These are phyloP conservation scores for Sporothrix brunneoviolacea DNA, from an alignment of 2,329 filamentous ascomycete species.

Conservation along the genomic window DNA sequence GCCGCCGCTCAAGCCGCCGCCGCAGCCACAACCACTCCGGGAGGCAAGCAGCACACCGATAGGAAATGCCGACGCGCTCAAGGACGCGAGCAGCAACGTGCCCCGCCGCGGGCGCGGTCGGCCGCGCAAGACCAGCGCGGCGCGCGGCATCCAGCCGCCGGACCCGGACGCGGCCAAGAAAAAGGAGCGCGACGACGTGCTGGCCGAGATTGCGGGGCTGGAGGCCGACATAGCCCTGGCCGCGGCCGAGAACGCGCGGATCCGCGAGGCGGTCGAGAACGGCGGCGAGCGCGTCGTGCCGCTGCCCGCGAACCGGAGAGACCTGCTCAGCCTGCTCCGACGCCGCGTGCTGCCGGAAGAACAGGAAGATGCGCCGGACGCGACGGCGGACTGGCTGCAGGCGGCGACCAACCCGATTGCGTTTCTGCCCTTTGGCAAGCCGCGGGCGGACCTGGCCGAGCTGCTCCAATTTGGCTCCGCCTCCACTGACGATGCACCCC, in stretches of 20 bases:
- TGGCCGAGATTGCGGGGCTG: constrained; percentile 49
- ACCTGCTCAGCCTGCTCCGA: constrained; percentile 35
- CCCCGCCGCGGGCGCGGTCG: background rate
- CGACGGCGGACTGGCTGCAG: constrained; percentile 38
- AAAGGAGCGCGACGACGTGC: constrained; percentile 44
- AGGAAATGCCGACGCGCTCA: background rate
- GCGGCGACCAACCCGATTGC: constrained; percentile 44
- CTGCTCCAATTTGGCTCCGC: constrained; percentile 18
- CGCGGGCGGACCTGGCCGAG: constrained; percentile 22
- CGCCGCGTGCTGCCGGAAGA: constrained; percentile 33
- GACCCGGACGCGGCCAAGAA: constrained; percentile 44
- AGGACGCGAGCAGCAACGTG: background rate
- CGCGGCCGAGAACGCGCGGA: constrained; percentile 51
- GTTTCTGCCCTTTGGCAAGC: constrained; percentile 44
- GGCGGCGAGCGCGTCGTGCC: background rate
- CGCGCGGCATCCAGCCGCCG: constrained; percentile 34
- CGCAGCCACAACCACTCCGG: background rate
- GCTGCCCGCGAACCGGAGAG: constrained; percentile 21
- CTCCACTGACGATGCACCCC: constrained; percentile 23
- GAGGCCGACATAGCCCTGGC: constrained; percentile 53
- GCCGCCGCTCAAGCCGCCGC: constrained; percentile 23
- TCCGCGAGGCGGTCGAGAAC: constrained; percentile 26
- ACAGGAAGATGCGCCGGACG: constrained; percentile 22
- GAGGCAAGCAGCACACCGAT: background rate
- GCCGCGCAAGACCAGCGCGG: constrained; percentile 20